phyloP scores from a whole-genome alignment of 2,329 filamentous ascomycete genomes.

The Lachnellula suecica region DNA sequence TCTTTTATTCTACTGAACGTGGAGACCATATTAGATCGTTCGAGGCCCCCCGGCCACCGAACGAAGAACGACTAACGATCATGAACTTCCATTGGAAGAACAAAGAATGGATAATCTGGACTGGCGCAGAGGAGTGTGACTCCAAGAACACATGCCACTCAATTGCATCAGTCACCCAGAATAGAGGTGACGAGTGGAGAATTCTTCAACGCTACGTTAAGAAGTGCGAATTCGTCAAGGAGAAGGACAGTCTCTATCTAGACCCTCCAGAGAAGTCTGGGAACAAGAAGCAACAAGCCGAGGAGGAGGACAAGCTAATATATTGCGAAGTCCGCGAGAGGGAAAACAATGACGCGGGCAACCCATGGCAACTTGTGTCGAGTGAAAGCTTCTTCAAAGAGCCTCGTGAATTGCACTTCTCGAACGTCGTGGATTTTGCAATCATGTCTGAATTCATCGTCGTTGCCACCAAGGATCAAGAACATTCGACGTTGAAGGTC shows the following conservation, averaged over 20 bases:
- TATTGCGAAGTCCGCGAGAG: conserved; percentile 62
- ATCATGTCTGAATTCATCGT: conserved; percentile 98
- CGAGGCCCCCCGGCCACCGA: conserved; percentile 59
- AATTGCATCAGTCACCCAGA: conserved; percentile 73
- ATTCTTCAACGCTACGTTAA: conserved; percentile 71
- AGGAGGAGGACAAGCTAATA: conserved; percentile 43
- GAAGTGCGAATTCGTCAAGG: conserved; percentile 85
- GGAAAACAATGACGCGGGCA: conserved; percentile 61
- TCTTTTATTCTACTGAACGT: conserved; percentile 81
- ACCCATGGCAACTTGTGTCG: conserved; percentile 68
- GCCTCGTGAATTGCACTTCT: conserved; percentile 59
- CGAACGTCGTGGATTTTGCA: conserved; percentile 79
- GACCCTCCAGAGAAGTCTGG: conserved; percentile 8
- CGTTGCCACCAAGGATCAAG: conserved; percentile 68
- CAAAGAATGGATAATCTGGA: conserved; percentile 91
- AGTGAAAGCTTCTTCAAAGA: conserved; percentile 77
- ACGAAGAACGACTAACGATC: conserved; percentile 46
- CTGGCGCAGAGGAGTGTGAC: conserved; percentile 69
- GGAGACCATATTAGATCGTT: conserved; percentile 74
- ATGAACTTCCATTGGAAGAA: conserved; percentile 80
- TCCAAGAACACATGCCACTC: conserved; percentile 59
- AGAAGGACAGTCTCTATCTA: conserved; percentile 47
- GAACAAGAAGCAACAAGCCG: conserved; percentile 42
- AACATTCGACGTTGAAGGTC: conserved; percentile 68
- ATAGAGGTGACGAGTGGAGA: conserved; percentile 81